Base-by-base conservation (phyloP, 192 early-diverging fungal genomes). In the Linnemannia elongata region DNA sequence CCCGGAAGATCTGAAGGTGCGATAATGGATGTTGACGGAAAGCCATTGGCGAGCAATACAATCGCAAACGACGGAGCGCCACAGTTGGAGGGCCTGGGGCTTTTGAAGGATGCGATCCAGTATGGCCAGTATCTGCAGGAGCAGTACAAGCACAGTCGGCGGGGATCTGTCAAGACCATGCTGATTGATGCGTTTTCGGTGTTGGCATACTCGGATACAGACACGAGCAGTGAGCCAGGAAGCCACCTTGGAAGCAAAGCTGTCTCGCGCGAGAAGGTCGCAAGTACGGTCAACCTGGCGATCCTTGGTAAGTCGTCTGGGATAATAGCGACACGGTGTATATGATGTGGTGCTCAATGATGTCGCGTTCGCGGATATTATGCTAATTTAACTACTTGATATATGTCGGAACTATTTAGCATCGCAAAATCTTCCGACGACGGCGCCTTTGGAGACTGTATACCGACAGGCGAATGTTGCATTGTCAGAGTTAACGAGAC, bases 161-260 rank as follows among this genome's bases (percentile, higher is more conserved):
- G 71, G 30, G 54, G 49, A 1, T 77, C n/a, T 75, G 78, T 86
- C 54, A 76, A 81, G n/a, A 66, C 78, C 33, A 88, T 76, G 74
- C n/a, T 78, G 55, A 57, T 88, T 41, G 92, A 95, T 66, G 86
- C 93, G 5, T 96, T 96, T 78, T 93, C 95, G 15, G 87, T 96
- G 38, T 84, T 96, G 36, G 94, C 96, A 3, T 96, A 96, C 68
- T 77, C 92, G 17, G 92, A 96, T 42, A 89, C 93, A 8, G 84
- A 82, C 27, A 55, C 89, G 57, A 92, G 91, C 77, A 88, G 88
- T 30, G 57, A 36, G 17, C n/a, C 72, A 45, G 44, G 57, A 38
- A 6, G 36, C 6, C 22, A 69, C 60, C 41, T 36, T 6, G 41
- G 63, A 52, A 24, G 79, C 1, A 86, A 74, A 30, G 66, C 79